phyloP scores from a whole-genome alignment of 192 early-diverging fungal species.

The Backusella luteola region DNA sequence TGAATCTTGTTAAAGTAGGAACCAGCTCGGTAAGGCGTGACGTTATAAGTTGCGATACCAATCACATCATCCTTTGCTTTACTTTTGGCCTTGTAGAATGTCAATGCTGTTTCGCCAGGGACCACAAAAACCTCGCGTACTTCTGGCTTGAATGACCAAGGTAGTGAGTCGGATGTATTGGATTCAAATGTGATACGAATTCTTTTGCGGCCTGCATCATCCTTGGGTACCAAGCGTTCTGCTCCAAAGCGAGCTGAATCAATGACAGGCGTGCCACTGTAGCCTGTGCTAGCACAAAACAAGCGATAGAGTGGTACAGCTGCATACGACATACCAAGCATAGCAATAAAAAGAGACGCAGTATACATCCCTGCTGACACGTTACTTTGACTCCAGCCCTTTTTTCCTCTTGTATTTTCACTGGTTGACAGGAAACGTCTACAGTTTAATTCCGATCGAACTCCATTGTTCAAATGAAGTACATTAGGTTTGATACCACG shows the following conservation, averaged over 20 bases:
- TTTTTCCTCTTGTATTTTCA: neutral
- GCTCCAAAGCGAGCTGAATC: slow-evolving; percentile 65
- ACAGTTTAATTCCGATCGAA: neutral
- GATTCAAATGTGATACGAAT: slow-evolving; percentile 71
- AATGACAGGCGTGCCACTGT: slow-evolving; percentile 86
- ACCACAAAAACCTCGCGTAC: slow-evolving; percentile 83
- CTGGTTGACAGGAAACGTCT: neutral
- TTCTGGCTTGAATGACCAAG: slow-evolving; percentile 91
- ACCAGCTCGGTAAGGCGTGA: slow-evolving; percentile 87
- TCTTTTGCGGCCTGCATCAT: slow-evolving; percentile 53
- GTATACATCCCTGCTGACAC: slow-evolving; percentile 64
- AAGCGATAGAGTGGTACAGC: slow-evolving; percentile 95
- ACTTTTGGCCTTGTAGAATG: slow-evolving; percentile 95
- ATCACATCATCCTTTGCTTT: slow-evolving; percentile 82
- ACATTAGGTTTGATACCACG: neutral
- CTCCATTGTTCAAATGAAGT: neutral
- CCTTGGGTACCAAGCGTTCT: slow-evolving; percentile 62
- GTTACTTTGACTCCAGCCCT: slow-evolving; percentile 9
- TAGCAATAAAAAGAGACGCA: slow-evolving; percentile 75
- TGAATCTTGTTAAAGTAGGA: slow-evolving; percentile 99
- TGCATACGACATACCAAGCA: slow-evolving; percentile 87
- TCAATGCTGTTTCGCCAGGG: slow-evolving; percentile 94
- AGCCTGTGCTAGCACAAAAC: slow-evolving; percentile 91
- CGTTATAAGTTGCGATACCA: slow-evolving; percentile 96
- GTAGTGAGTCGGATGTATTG: slow-evolving; percentile 72